Evolutionary conservation across 768 basidiomycete species (phyloP), one percentile per base, ranked within the genome.

Genomic region (Podaxis sp.): DNA sequence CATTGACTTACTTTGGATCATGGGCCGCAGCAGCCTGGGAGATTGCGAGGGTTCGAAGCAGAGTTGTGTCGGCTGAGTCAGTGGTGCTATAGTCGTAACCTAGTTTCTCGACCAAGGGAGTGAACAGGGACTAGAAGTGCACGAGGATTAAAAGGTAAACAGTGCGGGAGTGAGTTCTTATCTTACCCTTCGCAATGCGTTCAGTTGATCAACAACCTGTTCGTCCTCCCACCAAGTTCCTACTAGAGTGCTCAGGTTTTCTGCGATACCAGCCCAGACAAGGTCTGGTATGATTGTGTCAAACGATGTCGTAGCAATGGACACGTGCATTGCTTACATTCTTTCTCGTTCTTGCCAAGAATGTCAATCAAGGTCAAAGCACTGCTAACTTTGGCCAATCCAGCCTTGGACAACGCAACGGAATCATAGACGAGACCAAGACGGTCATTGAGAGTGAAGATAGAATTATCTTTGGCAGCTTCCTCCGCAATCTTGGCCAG

Each of bases 361-460:
- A 82, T 80, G 55, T 89, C 79, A 51, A 95, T 79, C 51, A 98
- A 79, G 24, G 84, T 85, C 67, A 99, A 80, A 1, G 89, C 85
- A 64, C 87, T 88, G 68, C 92, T 93, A 38, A 93, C 81, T 63
- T 87, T 82, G 53, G 87, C 79, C 68, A 92, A 84, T 2, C 95
- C 95, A 19, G 94, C 90, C 70, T 88, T 86, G 54, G 93, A 84
- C 33, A 98, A 83, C 0, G 89, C 89, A 69, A 90, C 81, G 0
- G 89, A 82, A 69, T 99, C 97, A 54, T 89, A 84, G 22, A 96
- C 86, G 28, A 99, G 80, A 17, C 96, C 96, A 68, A 98, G 88
- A 24, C 93, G 85, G 71, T 99, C 96, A 61, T 92, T 87, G 64
- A 94, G 77, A 1, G 88, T 82, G 77, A 96, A 94, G 7, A 83